A percentile compares a stretch with the other conserved stretches of the same genome.
Conservation (phyloP, 2,329 filamentous ascomycete species). For the Colletotrichum nymphaeae region DNA sequence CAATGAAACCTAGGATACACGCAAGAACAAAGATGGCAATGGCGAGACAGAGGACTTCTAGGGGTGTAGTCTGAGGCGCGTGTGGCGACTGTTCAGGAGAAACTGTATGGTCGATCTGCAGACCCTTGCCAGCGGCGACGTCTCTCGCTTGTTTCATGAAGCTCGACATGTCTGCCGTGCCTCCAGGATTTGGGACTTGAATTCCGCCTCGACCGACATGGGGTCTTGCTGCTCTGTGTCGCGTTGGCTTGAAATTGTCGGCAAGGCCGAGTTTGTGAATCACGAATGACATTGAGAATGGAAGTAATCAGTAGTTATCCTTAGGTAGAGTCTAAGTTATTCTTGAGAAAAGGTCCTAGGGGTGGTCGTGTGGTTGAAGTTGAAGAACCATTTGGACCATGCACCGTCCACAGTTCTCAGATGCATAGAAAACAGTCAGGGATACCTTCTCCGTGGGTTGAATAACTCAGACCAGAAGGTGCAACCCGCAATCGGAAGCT, state of each 20-base stretch:
- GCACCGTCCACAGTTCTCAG: background rate
- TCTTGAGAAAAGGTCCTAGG: background rate
- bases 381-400: no score
- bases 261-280: background rate
- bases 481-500: background rate
- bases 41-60: slow-evolving; percentile 49
- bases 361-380: background rate
- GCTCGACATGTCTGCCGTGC: background rate
- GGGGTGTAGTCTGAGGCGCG: slow-evolving; percentile 39
- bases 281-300: background rate
- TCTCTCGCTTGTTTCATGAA: background rate
- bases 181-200: background rate
- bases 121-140: background rate
- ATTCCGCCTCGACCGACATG: background rate
- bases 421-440: no score
- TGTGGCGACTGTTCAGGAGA: background rate
- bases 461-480: background rate
- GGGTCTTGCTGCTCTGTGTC: background rate
- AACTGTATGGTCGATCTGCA: background rate
- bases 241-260: background rate
- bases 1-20: slow-evolving; percentile 44
- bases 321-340: background rate
- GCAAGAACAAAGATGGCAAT: slow-evolving; percentile 47
- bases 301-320: background rate
- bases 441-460: background rate